Conservation (phyloP, 345 rosid species). For the Murraya paniculata region DNA sequence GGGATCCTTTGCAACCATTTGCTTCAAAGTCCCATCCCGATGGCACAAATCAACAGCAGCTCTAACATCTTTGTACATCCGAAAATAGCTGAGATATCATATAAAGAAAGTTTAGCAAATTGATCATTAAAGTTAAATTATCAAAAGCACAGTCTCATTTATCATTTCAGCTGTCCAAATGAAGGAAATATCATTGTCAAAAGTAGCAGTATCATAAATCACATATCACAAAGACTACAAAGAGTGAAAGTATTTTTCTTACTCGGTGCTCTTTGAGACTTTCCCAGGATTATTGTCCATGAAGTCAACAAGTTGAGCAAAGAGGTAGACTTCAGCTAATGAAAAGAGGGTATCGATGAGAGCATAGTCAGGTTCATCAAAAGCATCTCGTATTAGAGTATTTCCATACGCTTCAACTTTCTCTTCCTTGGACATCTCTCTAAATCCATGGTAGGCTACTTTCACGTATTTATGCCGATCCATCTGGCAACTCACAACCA, state of each 20-base stretch:
- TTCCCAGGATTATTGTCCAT: slow-evolving; percentile 79
- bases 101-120: not conserved
- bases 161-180: not conserved
- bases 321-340: slow-evolving; percentile 89
- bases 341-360: slow-evolving; percentile 95
- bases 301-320: slow-evolving; percentile 94
- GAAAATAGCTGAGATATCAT: slow-evolving; percentile 54
- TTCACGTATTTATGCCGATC: slow-evolving; percentile 97
- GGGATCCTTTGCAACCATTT: slow-evolving; percentile 94
- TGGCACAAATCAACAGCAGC: slow-evolving; percentile 99
- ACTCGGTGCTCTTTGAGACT: slow-evolving; percentile 58
- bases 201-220: not conserved
- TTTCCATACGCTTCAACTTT: slow-evolving; percentile 83
- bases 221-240: not conserved
- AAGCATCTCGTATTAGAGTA: slow-evolving; percentile 80
- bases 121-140: not conserved
- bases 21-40: slow-evolving; percentile 96
- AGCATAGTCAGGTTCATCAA: slow-evolving; percentile 97
- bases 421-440: slow-evolving; percentile 86
- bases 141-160: not conserved
- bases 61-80: slow-evolving; percentile 89
- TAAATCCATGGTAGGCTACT: slow-evolving; percentile 97
- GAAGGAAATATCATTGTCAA: not conserved
- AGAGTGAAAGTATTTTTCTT: slow-evolving; percentile 29
- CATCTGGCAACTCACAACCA: slow-evolving; percentile 55